Base-by-base conservation (phyloP, 495 filamentous ascomycete genomes). In the Talaromyces adpressus region DNA sequence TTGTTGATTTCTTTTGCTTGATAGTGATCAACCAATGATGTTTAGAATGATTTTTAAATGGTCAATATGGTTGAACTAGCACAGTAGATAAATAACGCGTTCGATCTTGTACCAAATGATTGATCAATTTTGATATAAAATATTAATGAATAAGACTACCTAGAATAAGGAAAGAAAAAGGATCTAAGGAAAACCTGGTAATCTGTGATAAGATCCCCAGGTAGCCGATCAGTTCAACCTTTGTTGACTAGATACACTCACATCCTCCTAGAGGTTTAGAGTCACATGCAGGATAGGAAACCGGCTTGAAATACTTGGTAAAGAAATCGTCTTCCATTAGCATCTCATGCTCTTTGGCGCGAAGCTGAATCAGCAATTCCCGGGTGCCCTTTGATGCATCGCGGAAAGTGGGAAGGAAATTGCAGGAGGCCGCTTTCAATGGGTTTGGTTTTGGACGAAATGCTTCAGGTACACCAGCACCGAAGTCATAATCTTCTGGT, bases 301-400 rank as follows among this genome's bases (percentile, higher is more conserved):
- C 64, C 66, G 67, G 27, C 63, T 6, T 59, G 36, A 73, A 71
- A 64, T 68, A 70, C 4, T 57, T 69, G 32, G 57, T 63, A 57
- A 73, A 73, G 6, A 67, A 62, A 3, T 53, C 20, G 54, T 73
- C 71, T 8, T 62, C 25, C 25, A 59, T 41, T 5, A 73, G 12
- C 34, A 67, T 27, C 41, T 65, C 63, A 56, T 68, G 63, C 49
- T 70, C 68, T 27, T 65, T 36, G 3, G 53, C 49, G 5, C 57
- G 57, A 11, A 68, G 29, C 53, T 71, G 69, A 16, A 71, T 58
- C 62, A 68, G 51, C 29, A 71, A 45, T 18, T 73, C 71, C 62
- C 22, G 22, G 2, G 49, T 3, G n/a, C 47, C n/a, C 47, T 18
- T 51, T 20, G 47, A 18, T 11, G 34, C 6, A 14, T 52, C 7